A percentile compares a stretch with the other conserved stretches of the same genome.
These are phyloP conservation scores for Citrullus colocynthis DNA, from an alignment of 306 rosid genomes.

Conservation along the genomic window DNA sequence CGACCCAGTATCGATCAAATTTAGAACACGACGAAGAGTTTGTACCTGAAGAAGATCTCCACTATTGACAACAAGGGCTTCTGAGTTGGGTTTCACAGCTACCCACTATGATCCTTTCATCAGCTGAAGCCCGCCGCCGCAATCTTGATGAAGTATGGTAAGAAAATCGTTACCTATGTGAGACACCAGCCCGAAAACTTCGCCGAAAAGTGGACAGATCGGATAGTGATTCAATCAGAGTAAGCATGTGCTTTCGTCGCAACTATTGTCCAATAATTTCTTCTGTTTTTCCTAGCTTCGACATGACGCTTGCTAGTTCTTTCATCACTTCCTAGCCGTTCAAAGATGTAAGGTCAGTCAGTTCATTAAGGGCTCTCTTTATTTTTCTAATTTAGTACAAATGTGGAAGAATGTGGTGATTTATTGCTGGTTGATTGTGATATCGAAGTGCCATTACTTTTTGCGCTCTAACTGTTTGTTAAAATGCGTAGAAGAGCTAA, in stretches of 20 bases:
- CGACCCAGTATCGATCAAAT: too few relatives aligned
- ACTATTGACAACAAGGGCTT: constrained; percentile 73
- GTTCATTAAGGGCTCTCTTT: neutral
- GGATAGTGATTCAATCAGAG: constrained; percentile 80
- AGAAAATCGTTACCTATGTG: constrained; percentile 92
- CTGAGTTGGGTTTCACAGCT: constrained; percentile 68
- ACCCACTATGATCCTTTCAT: constrained; percentile 89
- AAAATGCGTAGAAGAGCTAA: neutral
- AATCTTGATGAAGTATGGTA: constrained; percentile 78
- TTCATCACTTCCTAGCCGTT: constrained; percentile 46
- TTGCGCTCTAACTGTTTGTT: neutral
- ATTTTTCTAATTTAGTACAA: neutral
- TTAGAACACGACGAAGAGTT: too few relatives aligned
- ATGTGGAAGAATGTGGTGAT: neutral
- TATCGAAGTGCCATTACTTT: neutral
- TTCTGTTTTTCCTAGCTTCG: constrained; percentile 37
- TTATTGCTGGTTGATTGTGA: neutral
- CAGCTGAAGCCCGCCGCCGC: constrained; percentile 84
- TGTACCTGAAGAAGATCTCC: constrained; percentile 90
- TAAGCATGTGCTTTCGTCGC: constrained; percentile 68
- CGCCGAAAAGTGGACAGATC: constrained; percentile 41
- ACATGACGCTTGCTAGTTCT: constrained; percentile 66
- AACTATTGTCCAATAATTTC: constrained; percentile 37
- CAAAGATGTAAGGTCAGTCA: neutral
- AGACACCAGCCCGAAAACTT: constrained; percentile 60